Percentiles rank a stretch among this genome's conserved stretches.
Conservation (phyloP, 352 stramenopile genomes). For the Globisporangium camurandrum region DNA sequence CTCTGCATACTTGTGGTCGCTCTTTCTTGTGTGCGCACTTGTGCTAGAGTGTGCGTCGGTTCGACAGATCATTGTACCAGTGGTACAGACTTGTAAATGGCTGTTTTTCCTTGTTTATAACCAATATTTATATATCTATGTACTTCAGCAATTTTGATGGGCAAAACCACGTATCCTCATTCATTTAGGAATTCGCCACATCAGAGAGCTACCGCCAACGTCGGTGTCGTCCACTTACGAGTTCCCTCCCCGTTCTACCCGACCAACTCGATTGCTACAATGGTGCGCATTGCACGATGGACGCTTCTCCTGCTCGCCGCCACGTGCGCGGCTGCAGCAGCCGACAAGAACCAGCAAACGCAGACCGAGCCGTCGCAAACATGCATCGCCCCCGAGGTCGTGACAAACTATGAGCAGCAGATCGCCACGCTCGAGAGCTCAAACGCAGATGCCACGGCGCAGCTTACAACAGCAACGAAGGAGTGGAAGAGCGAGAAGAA, state of each 20-base stretch:
- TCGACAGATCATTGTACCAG: too few relatives aligned
- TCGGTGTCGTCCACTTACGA: not conserved
- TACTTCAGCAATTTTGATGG: too few relatives aligned
- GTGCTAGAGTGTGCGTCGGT: not conserved
- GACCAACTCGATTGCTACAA: not conserved
- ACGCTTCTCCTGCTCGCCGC: slow-evolving; percentile 28
- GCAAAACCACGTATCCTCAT: too few relatives aligned
- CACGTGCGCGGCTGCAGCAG: slow-evolving; percentile 19
- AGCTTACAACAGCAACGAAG: slow-evolving; percentile 25
- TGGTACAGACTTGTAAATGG: too few relatives aligned
- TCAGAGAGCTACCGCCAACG: too few relatives aligned
- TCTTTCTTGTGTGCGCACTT: not conserved
- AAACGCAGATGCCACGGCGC: slow-evolving; percentile 28
- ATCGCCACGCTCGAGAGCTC: slow-evolving; percentile 30
- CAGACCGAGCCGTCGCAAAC: slow-evolving; percentile 6
- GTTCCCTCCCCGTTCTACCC: not conserved
- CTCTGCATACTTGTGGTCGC: not conserved
- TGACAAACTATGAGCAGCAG: slow-evolving; percentile 37
- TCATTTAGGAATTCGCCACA: too few relatives aligned
- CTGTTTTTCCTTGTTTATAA: too few relatives aligned
- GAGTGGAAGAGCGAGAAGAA: slow-evolving; percentile 30
- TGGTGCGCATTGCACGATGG: slow-evolving; percentile 33
- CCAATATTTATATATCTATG: too few relatives aligned
- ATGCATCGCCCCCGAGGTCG: slow-evolving; percentile 27
- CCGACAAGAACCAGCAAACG: not conserved